Evolutionary conservation across 305 asterid genomes (phyloP).

Genomic region (Fraxinus xanthoxyloides): DNA sequence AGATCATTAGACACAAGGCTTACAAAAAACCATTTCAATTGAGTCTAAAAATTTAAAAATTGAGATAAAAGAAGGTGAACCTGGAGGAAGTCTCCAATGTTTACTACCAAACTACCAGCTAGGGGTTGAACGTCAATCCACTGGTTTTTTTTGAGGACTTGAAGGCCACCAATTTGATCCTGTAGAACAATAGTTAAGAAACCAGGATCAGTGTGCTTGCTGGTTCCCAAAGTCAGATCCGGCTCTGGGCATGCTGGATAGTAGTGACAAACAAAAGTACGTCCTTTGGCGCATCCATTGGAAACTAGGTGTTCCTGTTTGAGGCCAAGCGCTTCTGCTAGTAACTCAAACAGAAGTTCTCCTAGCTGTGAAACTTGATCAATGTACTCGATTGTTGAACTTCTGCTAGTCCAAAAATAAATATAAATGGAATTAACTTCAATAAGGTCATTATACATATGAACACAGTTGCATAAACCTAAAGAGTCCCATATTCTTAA

Average conservation of each 20-base stretch:
- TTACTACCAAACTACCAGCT: not conserved
- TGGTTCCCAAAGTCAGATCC: slow-evolving; percentile 5
- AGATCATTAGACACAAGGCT: not conserved
- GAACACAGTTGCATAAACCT: not conserved
- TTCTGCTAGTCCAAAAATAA: not conserved
- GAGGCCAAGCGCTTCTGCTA: not conserved
- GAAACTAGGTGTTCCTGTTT: not conserved
- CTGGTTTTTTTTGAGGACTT: slow-evolving; percentile 4
- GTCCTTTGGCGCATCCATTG: not conserved
- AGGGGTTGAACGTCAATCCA: not conserved
- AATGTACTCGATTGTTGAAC: not conserved
- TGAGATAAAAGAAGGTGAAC: not conserved
- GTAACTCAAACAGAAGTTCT: not conserved
- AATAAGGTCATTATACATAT: not conserved
- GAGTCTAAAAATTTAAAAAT: not conserved
- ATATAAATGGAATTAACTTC: not conserved
- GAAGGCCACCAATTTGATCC: slow-evolving; percentile 13
- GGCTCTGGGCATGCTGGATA: slow-evolving; percentile 12
- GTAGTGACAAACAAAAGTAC: not conserved
- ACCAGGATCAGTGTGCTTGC: slow-evolving; percentile 10
- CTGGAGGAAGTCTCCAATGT: not conserved
- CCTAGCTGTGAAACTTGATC: not conserved
- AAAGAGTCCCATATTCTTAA: not conserved
- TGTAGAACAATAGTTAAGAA: slow-evolving; percentile 7
- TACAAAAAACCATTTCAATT: not conserved